phyloP scores from a whole-genome alignment of 148 eudicot species.

The Camellia granthamiana region DNA sequence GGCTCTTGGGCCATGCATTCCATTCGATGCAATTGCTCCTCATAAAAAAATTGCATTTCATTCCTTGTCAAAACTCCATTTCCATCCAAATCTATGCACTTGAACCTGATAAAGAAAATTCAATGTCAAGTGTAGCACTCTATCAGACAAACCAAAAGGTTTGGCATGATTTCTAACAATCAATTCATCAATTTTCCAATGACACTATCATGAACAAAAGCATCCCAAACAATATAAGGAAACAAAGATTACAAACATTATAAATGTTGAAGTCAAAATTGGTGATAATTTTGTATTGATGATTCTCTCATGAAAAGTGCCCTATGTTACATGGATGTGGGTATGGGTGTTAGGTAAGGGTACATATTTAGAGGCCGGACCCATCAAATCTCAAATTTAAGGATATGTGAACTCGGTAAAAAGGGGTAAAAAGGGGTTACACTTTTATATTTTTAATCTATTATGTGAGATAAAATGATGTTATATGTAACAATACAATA shows the following conservation, averaged over 20 bases:
- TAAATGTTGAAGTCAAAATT: not conserved
- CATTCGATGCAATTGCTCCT: constrained; percentile 98
- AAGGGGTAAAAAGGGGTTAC: too few species aligned
- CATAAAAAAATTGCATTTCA: constrained; percentile 94
- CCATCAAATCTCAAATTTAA: too few species aligned
- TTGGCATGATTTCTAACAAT: constrained; percentile 9
- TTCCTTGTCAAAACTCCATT: constrained; percentile 82
- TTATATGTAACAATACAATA: too few species aligned
- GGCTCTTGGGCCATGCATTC: constrained; percentile 99
- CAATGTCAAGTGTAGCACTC: not conserved
- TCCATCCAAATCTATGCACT: constrained; percentile 95
- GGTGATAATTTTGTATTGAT: not conserved
- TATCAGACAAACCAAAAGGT: not conserved
- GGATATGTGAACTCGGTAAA: too few species aligned
- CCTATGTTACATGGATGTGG: too few species aligned
- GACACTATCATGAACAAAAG: not conserved
- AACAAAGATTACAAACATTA: not conserved
- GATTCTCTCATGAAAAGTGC: not conserved
- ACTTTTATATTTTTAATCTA: too few species aligned
- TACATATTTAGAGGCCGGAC: too few species aligned
- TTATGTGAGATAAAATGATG: too few species aligned
- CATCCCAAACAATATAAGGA: not conserved
- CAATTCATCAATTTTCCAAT: constrained; percentile 2
- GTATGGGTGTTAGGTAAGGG: too few species aligned
- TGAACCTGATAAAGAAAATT: constrained; percentile 57